Evolutionary conservation across 2,329 filamentous ascomycete species (phyloP), one percentile per base, ranked within the genome.

Genomic region (Xylaria sp.): DNA sequence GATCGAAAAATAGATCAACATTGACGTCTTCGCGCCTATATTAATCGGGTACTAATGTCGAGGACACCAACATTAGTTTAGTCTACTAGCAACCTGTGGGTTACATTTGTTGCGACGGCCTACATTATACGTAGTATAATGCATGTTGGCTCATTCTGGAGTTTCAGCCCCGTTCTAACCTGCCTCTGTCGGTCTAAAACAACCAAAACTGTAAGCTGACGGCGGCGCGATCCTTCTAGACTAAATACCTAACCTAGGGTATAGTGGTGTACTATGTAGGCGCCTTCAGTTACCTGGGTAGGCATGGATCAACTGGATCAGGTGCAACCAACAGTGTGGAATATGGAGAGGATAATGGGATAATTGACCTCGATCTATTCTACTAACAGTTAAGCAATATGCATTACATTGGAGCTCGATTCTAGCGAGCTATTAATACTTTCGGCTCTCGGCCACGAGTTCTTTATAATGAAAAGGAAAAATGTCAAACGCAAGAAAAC

Each of bases 361-460:
- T 25, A 35, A n/a, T 44, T 32, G 47, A 29, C 27, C 44, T 23
- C 18, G 23, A 27, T n/a, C 47, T 37, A 54, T 60, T 37, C 66
- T 51, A 42, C 27, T 65, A 58, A 37, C 2, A 54, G 66, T 40
- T 53, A 69, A 66, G 37, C 21, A 59, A 44, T 10, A 55, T 54
- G 66, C 42, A 40, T 50, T 63, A 23, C 42, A 59, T 23, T 60
- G 67, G 59, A 25, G 54, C 60, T 58, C n/a, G 40, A 62, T 16
- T 47, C 57, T 53, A 60, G 53, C 32, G 54, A 50, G 59, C 67
- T 66, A 63, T 69, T 63, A 69, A 69, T 69, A 69, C 47, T 35
- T 9, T 60, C 63, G 53, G 63, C 18, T 59, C 37, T 69, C 63
- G 63, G 66, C 66, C 37, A 23, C 35, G n/a, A 23, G 12, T 29